Conservation (phyloP, 2,329 filamentous ascomycete genomes). For the Colletotrichum cordylinicola region DNA sequence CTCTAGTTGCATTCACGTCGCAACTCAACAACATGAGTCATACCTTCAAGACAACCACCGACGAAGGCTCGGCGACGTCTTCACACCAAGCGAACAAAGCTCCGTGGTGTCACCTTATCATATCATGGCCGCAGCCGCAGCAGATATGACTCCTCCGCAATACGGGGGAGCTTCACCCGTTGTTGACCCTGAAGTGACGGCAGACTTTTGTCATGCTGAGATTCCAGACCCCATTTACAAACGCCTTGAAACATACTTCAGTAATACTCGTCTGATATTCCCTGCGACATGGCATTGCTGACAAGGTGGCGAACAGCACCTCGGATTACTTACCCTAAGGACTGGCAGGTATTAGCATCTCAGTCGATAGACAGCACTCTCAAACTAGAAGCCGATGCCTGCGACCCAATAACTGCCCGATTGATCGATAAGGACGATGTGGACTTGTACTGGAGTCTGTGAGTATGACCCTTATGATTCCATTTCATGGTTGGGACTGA, state of each 20-base stretch:
- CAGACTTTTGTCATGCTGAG: neutral
- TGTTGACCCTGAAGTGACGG: neutral
- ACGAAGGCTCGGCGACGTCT: neutral
- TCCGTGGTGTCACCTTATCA: conserved; percentile 22
- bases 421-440: conserved; percentile 27
- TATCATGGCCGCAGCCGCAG: conserved; percentile 26
- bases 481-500: neutral
- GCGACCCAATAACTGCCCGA: conserved; percentile 26
- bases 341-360: conserved; percentile 27
- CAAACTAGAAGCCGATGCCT: conserved; percentile 26
- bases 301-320: neutral
- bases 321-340: neutral
- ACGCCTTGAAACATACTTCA: conserved; percentile 13
- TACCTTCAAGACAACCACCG: neutral
- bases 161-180: neutral
- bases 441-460: neutral
- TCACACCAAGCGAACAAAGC: neutral
- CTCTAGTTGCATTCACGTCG: neutral
- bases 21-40: neutral
- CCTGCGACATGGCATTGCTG: neutral
- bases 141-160: neutral
- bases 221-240: neutral
- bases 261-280: neutral
- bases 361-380: conserved; percentile 25
- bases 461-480: neutral